Base-by-base conservation (phyloP, 1,139 yeast genomes). In the Pichia sp. region DNA sequence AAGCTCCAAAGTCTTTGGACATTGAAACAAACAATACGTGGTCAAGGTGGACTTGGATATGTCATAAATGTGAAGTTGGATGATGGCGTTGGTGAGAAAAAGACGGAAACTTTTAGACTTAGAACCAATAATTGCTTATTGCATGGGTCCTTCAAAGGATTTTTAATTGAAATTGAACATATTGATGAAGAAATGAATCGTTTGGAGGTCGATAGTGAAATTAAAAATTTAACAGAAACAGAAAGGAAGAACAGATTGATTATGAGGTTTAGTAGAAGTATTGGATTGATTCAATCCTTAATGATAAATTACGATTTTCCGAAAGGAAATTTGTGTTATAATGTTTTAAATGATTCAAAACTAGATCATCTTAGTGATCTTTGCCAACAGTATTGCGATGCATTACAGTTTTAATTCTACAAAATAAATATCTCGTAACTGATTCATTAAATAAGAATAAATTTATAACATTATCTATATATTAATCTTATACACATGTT, bases 1-100 rank as follows among this genome's bases (percentile, higher is more conserved):
- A 81, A 82, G 54, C 60, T 84, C 41, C 84, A 79, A 54, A 76
- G 86, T 50, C 59, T 81, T 41, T 85, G 95, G 95, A 64, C 69
- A 1, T 69, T 76, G 41, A 67, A 84, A 45, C 95, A 84, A 58
- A 67, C 75, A n/a, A 71, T 84, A 35, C 73, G 76, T 49, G 94
- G 93, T 3, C 91, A 83, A 47, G 91, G 91, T 4, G 85, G 85
- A 1, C 73, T 73, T 41, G 72, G 76, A 3, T 83, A 80, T 53
- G 67, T 69, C 46, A 52, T 75, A 15, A 74, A 69, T 43, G 71
- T 71, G 47, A 71, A 72, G 3, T 67, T 68, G 39, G 42, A 36
- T 8, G 67, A 71, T n/a, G 42, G 38, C 5, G 36, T 12, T 11
- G 34, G 20, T 14, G 15, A 19, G 4, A 46, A 44, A 25, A 39